These are phyloP conservation scores for Diphasiastrum complanatum DNA, from an alignment of 83 land plant genomes.

Conservation along the genomic window DNA sequence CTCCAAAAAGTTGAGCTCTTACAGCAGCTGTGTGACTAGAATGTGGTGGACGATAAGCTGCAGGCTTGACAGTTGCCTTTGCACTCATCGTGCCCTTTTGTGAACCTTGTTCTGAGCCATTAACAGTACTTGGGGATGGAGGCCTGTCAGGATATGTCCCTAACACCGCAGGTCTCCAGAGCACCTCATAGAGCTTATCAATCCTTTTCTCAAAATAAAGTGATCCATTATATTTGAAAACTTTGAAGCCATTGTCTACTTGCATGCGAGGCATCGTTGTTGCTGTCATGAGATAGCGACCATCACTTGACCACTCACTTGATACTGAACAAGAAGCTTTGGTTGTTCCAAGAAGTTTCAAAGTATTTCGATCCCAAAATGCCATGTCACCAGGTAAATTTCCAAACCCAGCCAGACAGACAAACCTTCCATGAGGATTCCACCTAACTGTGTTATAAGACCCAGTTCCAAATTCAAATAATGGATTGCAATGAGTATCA, in stretches of 20 bases:
- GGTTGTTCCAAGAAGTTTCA: conserved; percentile 59
- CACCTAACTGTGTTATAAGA: conserved; percentile 94
- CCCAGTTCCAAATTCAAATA: conserved; percentile 84
- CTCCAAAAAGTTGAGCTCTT: conserved; percentile 69
- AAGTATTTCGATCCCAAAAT: conserved; percentile 75
- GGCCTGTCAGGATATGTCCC: conserved; percentile 62
- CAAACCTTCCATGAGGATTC: conserved; percentile 98
- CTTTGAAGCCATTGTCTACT: conserved; percentile 97
- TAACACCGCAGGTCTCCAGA: conserved; percentile 71
- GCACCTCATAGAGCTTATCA: conserved; percentile 86
- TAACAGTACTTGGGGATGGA: conserved; percentile 47
- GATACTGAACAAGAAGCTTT: conserved; percentile 90
- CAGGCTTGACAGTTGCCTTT: conserved; percentile 47
- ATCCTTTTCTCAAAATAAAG: conserved; percentile 69
- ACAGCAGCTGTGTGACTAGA: conserved; percentile 60
- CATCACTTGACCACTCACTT: conserved; percentile 99
- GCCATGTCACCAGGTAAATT: conserved; percentile 97
- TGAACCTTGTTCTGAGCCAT: conserved; percentile 41
- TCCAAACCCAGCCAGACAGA: conserved; percentile 99
- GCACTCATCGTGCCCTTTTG: conserved; percentile 26
- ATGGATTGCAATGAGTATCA: conserved; percentile 74
- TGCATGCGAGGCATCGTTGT: conserved; percentile 96
- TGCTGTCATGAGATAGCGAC: conserved; percentile 88
- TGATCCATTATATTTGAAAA: conserved; percentile 84
- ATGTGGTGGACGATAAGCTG: conserved; percentile 94